Base-by-base conservation (phyloP, 176 grass and related monocot genomes). In the Paspalum vaginatum region DNA sequence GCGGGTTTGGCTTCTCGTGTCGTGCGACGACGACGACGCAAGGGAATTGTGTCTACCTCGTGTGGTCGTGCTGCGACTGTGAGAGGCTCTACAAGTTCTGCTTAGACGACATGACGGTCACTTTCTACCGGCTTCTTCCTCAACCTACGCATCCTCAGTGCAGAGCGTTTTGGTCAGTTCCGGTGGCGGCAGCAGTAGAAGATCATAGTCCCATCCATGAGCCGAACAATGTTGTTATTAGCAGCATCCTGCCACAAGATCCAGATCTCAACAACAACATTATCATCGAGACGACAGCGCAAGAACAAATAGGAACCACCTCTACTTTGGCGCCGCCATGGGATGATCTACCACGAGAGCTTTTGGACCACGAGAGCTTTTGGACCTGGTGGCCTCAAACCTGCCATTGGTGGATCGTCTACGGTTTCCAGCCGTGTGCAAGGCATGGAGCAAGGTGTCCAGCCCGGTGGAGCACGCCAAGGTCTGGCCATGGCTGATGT, bases 401-500 rank as follows among this genome's bases (percentile, higher is more conserved):
- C 59, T 81, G 9, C 75, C 45, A 14, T 65, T 81, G 13, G 58
- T 75, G 0, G 77, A 87, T 6, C 55, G 47, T 6, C 8, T 87
- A 46, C 40, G 46, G 7, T 65, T 87, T 49, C 37, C 47, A 66
- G 57, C 84, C 0, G 45, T 87, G 40, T 75, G 68, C 77, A 81
- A 87, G 32, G 10, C 45, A 25, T 86, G 84, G 68, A 72, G 53
- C 32, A 63, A 1, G n/a, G 20, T 87, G 18, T 56, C 58, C 21
- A 81, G 2, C 72, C 12, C 12, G 14, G 1, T 42, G 1, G 52
- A 14, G 54, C 57, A 80, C 41, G 67, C 67, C 26, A 47, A 74
- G 9, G 68, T 74, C 17, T 63, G 66, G 24, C 84, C 68, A 13
- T 86, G 76, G 76, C 76, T 86, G 25, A 65, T 80, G 56, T 44